These are phyloP conservation scores for Claviceps cyperi DNA, from an alignment of 2,329 filamentous ascomycete genomes.

Conservation along the genomic window DNA sequence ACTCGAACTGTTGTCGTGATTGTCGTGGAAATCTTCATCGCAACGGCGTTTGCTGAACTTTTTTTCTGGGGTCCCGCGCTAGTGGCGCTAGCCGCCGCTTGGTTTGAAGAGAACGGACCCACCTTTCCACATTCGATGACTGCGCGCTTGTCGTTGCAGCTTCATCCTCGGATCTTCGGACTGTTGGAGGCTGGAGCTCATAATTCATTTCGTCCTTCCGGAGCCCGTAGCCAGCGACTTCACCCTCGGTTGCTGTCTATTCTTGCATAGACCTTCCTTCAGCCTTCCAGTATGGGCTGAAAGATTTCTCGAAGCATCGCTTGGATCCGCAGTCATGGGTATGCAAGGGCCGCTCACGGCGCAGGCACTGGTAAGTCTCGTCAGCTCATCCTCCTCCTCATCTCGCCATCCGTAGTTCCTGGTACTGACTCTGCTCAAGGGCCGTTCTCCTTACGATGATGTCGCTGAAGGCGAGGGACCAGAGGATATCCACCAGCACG, in stretches of 20 bases:
- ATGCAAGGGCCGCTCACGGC: constrained; percentile 42
- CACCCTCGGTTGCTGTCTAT: background rate
- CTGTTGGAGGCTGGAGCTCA: too few species aligned
- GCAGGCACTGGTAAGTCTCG: constrained; percentile 34
- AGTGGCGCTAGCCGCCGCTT: background rate
- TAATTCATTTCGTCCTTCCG: background rate
- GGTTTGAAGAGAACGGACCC: background rate
- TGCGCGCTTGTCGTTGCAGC: too few species aligned
- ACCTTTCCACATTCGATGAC: background rate
- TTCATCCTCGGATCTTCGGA: too few species aligned
- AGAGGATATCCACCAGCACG: constrained; percentile 23
- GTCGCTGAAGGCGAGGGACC: constrained; percentile 35
- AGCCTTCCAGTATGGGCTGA: background rate
- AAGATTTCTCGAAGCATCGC: background rate
- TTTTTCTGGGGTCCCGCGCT: constrained; percentile 3
- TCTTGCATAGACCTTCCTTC: background rate
- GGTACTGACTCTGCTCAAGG: constrained; percentile 20
- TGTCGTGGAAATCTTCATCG: background rate
- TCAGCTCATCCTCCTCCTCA: too few species aligned
- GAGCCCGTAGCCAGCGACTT: background rate
- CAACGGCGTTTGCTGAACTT: constrained; percentile 1
- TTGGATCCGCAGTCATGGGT: constrained; percentile 26
- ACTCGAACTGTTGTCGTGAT: background rate
- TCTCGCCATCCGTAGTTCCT: constrained; percentile 1
- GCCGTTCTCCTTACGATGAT: constrained; percentile 46